Evolutionary conservation across 2,329 filamentous ascomycete genomes (phyloP), one percentile per base, ranked within the genome.

Genomic region (Cryphonectria naterciae): DNA sequence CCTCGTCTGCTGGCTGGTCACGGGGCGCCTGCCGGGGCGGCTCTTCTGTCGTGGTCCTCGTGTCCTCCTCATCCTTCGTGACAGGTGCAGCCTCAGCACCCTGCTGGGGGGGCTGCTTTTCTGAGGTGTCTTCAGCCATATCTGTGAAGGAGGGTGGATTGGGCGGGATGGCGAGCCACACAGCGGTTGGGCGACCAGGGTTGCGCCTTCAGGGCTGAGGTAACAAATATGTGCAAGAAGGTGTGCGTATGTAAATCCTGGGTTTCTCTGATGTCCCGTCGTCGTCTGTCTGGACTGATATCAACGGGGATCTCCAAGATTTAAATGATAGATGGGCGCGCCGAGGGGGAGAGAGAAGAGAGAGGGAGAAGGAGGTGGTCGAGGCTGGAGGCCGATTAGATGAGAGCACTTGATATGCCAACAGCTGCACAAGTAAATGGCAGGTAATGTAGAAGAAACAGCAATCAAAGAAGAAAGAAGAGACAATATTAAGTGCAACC

Each of bases 71-170:
- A 22, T 22, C 35, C 39, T 39, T 49, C 19, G n/a, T n/a, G 11
- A 8, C 63, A 37, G 28, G 39, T 3, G 49, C 49, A 32, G 15
- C 56, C 56, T 52, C 39, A 6, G 37, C 64, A 22, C 64, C 32
- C 49, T 49, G 39, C 61, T 28, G 61, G 13, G 32, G 19, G 8
- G 61, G 54, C 37, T 41, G 65, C 17, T 52, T 63, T 39, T 68
- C 60, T 49, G 65, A 39, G 11, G 39, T 46, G 49, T 68, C 39
- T 28, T 63, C 70, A 22, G 70, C 70, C 70, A 72, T 72, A 32
- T n/a, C 66, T 65, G 54, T 70, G 65, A 49, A 65, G 35, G 35
- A 60, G 41, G 35, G 13, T 17, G 17, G n/a, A 41, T 19, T 2
- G 15, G 5, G 5, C 32, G 25, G 25, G 54, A 15, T 17, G 52